Evolutionary conservation across 23 red algal genomes (phyloP).

Genomic region (Pyropia yezoensis): DNA sequence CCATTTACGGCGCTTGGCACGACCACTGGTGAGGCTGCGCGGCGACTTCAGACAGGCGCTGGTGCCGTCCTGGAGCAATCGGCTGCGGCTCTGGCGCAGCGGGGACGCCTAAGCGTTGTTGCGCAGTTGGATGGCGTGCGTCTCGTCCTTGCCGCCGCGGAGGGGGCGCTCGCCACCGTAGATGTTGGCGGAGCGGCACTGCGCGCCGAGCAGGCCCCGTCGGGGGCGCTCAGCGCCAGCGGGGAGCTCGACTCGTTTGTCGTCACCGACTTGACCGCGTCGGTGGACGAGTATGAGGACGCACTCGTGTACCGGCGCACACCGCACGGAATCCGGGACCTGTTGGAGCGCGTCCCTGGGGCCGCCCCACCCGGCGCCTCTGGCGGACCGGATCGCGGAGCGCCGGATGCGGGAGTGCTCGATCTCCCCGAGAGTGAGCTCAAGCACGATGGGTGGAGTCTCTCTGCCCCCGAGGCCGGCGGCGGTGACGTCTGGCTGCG

Average conservation of each 20-base stretch:
- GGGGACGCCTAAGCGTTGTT: too few species aligned
- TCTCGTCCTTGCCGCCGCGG: conserved; percentile 42
- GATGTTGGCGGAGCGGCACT: conserved; percentile 47
- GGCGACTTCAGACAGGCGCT: too few species aligned
- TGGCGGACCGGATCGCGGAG: too few species aligned
- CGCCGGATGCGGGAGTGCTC: too few species aligned
- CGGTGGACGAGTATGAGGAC: conserved; percentile 21
- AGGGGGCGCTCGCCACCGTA: conserved; percentile 33
- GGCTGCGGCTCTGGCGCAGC: too few species aligned
- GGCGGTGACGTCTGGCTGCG: conserved; percentile 12
- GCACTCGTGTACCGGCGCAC: conserved; percentile 31
- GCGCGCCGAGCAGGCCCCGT: conserved; percentile 7
- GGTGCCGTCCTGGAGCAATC: too few species aligned
- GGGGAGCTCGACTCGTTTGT: conserved; percentile 34
- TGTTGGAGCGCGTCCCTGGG: too few species aligned
- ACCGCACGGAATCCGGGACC: not conserved
- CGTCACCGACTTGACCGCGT: conserved; percentile 38
- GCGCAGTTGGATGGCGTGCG: conserved; percentile 51
- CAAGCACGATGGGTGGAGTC: conserved; percentile 30
- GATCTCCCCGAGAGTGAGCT: too few species aligned
- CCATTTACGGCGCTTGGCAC: too few species aligned
- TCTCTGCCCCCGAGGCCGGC: conserved; percentile 9
- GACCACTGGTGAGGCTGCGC: too few species aligned
- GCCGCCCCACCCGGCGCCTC: too few species aligned
- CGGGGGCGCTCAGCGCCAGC: conserved; percentile 11